Conservation (phyloP, 2,329 filamentous ascomycete genomes). For the Apiospora hydei region DNA sequence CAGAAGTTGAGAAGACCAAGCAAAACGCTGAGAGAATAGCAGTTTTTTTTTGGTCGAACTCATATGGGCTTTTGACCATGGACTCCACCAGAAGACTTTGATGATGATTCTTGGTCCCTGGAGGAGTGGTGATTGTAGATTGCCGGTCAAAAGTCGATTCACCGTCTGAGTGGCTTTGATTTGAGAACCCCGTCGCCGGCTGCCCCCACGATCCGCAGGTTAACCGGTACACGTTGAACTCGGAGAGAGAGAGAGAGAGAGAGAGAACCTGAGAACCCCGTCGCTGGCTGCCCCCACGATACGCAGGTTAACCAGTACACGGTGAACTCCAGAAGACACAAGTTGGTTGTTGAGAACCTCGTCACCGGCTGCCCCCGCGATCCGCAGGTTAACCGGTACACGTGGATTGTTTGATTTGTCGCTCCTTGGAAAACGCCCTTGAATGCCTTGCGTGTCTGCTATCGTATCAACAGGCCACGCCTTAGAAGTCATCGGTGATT, state of each 20-base stretch:
- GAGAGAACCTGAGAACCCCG: not conserved
- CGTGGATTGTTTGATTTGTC: not conserved
- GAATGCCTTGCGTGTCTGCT: not conserved
- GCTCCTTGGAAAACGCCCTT: not conserved
- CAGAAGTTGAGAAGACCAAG: not conserved
- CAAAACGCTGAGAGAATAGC: not conserved
- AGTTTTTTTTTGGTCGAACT: not conserved
- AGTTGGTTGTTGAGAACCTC: not conserved
- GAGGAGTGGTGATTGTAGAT: not conserved
- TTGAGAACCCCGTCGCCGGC: not conserved
- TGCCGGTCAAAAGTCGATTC: not conserved
- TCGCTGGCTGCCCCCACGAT: not conserved
- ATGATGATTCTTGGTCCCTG: not conserved
- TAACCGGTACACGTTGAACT: not conserved
- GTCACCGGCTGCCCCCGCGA: not conserved
- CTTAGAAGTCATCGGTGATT: not conserved
- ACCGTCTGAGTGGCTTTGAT: not conserved
- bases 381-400: not conserved
- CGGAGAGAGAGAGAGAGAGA: not conserved
- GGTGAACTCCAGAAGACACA: not conserved
- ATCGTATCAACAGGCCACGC: not conserved
- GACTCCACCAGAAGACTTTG: not conserved
- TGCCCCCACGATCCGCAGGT: not conserved
- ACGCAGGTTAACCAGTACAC: not conserved
- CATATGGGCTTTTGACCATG: not conserved